Percentiles rank a stretch among this genome's conserved stretches.
phyloP scores from a whole-genome alignment of 2,329 filamentous ascomycete genomes.

The Aspergillus fructus region DNA sequence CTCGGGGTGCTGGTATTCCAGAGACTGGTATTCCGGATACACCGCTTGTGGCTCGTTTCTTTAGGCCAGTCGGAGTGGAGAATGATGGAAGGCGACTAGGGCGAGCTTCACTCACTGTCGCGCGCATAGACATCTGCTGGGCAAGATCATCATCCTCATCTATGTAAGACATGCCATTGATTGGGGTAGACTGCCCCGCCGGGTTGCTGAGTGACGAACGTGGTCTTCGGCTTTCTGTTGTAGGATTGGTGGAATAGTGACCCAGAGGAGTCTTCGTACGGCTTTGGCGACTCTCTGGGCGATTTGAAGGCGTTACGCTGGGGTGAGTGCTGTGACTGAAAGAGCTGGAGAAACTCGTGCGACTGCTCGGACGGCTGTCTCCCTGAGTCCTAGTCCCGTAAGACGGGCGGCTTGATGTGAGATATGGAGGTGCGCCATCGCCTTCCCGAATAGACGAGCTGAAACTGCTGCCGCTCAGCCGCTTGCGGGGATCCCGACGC shows the following conservation, averaged over 20 bases:
- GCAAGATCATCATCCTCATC: constrained; percentile 50
- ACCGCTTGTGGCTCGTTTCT: constrained; percentile 54
- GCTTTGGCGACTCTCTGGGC: constrained; percentile 67
- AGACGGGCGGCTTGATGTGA: constrained; percentile 44
- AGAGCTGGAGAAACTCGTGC: constrained; percentile 59
- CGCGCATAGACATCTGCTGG: constrained; percentile 42
- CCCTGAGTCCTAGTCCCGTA: constrained; percentile 46
- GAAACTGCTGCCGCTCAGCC: constrained; percentile 43
- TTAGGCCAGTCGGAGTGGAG: constrained; percentile 49
- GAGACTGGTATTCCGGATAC: constrained; percentile 40
- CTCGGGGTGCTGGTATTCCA: constrained; percentile 39
- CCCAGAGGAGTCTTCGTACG: constrained; percentile 64
- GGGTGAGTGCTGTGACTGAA: constrained; percentile 41
- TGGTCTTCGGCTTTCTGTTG: constrained; percentile 57
- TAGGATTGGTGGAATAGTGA: constrained; percentile 50
- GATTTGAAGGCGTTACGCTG: constrained; percentile 44
- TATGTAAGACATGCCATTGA: constrained; percentile 56
- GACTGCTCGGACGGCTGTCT: constrained; percentile 70
- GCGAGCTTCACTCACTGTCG: constrained; percentile 27
- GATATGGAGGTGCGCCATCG: constrained; percentile 36
- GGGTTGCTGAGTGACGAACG: constrained; percentile 68
- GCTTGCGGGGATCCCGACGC: constrained; percentile 44
- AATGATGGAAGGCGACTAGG: constrained; percentile 46
- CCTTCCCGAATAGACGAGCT: constrained; percentile 39
- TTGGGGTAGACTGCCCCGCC: constrained; percentile 56